These are phyloP conservation scores for Tuber umbilicatum DNA, from an alignment of 495 filamentous ascomycete genomes.

Conservation along the genomic window DNA sequence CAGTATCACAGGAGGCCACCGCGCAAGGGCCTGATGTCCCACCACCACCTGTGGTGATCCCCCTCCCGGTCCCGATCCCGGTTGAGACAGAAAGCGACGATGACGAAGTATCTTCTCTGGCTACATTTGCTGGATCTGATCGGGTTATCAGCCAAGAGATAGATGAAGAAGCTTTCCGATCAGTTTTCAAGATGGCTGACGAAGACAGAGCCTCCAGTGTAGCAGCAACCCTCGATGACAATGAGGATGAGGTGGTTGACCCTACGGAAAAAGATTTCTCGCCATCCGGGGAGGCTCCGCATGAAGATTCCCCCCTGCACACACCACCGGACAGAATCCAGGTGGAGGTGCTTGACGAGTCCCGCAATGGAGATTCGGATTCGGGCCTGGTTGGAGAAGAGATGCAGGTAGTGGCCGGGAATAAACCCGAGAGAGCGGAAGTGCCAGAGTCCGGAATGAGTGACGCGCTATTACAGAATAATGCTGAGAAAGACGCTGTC, in stretches of 20 bases:
- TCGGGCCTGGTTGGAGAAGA: background rate
- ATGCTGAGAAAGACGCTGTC: slow-evolving; percentile 15
- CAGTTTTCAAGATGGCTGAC: slow-evolving; percentile 14
- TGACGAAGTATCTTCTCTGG: slow-evolving; percentile 55
- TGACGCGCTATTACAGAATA: background rate
- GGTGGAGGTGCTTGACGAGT: background rate
- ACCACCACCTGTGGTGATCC: slow-evolving; percentile 47
- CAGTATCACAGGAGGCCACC: slow-evolving; percentile 5
- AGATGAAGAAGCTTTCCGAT: slow-evolving; percentile 13
- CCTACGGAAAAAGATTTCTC: slow-evolving; percentile 7
- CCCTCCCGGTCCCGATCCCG: slow-evolving; percentile 58
- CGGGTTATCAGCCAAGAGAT: slow-evolving; percentile 22
- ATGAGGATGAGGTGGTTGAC: slow-evolving; percentile 39
- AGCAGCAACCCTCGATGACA: slow-evolving; percentile 36
- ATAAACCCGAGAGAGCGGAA: background rate
- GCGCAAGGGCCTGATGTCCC: slow-evolving; percentile 24
- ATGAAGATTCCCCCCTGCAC: background rate
- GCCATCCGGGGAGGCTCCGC: slow-evolving; percentile 11
- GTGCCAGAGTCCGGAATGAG: background rate
- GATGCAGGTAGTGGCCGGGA: background rate
- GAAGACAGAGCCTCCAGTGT: slow-evolving; percentile 34
- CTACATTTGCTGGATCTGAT: slow-evolving; percentile 53
- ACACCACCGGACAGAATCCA: background rate
- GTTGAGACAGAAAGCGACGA: slow-evolving; percentile 44
- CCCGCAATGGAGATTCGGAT: background rate